Conservation (phyloP, 2,329 filamentous ascomycete genomes). For the Colletotrichum liriopes region DNA sequence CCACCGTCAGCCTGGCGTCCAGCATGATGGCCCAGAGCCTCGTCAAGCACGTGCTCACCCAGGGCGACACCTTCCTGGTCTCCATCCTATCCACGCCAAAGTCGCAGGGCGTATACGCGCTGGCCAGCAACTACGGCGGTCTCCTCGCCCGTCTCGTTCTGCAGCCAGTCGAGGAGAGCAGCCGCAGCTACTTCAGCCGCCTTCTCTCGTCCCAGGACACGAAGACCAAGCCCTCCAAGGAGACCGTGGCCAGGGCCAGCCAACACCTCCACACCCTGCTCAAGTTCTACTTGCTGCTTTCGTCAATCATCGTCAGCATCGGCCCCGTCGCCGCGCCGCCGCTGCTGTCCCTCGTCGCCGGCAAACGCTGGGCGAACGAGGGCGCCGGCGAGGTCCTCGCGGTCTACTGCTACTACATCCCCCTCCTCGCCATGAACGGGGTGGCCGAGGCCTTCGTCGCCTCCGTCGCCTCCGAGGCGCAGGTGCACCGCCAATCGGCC, state of each 20-base stretch:
- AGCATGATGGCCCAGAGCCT: slow-evolving; percentile 90
- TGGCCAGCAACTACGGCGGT: slow-evolving; percentile 95
- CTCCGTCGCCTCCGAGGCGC: slow-evolving; percentile 81
- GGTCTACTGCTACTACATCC: slow-evolving; percentile 92
- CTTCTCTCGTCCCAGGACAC: slow-evolving; percentile 68
- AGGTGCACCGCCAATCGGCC: slow-evolving; percentile 83
- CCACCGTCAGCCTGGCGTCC: slow-evolving; percentile 80
- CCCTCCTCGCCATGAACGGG: slow-evolving; percentile 91
- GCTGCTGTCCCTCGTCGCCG: slow-evolving; percentile 82
- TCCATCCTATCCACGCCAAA: slow-evolving; percentile 81
- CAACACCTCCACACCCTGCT: slow-evolving; percentile 76
- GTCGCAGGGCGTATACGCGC: slow-evolving; percentile 91
- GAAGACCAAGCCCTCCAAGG: slow-evolving; percentile 42
- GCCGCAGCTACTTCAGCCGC: slow-evolving; percentile 89
- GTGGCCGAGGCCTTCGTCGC: slow-evolving; percentile 94
- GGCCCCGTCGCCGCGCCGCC: slow-evolving; percentile 84
- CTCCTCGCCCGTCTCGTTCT: slow-evolving; percentile 91
- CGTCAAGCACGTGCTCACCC: slow-evolving; percentile 93
- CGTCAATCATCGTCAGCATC: slow-evolving; percentile 76
- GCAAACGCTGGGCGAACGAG: slow-evolving; percentile 80
- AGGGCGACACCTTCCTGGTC: slow-evolving; percentile 93
- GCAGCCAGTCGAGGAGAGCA: slow-evolving; percentile 95
- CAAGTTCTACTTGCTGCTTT: slow-evolving; percentile 81
- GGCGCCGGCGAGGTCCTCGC: slow-evolving; percentile 83
- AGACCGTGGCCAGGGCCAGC: slow-evolving; percentile 58